These are phyloP conservation scores for Brettanomyces nanus DNA, from an alignment of 805 yeast genomes.

Conservation along the genomic window DNA sequence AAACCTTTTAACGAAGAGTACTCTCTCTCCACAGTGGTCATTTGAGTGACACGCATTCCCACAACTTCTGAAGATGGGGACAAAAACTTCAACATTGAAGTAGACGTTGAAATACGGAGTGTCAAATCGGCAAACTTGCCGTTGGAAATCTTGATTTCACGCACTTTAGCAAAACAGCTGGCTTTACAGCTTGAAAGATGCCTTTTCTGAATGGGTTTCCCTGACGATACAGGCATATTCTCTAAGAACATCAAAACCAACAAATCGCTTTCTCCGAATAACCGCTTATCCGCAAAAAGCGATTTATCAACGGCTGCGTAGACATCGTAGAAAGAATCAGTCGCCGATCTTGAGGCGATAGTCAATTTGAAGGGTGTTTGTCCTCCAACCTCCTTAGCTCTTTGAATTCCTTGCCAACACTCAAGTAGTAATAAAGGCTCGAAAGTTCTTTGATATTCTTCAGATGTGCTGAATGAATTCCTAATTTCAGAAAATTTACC, in stretches of 20 bases:
- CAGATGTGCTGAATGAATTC: slow-evolving; percentile 45
- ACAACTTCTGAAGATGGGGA: slow-evolving; percentile 57
- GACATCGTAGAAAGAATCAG: slow-evolving; percentile 83
- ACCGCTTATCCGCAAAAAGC: slow-evolving; percentile 39
- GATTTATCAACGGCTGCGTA: slow-evolving; percentile 60
- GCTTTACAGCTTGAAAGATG: slow-evolving; percentile 12
- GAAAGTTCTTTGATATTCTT: slow-evolving; percentile 61
- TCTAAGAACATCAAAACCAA: slow-evolving; percentile 53
- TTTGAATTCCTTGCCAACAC: slow-evolving; percentile 86
- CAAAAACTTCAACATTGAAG: slow-evolving; percentile 44
- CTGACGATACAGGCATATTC: slow-evolving; percentile 26
- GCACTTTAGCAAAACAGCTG: slow-evolving; percentile 77
- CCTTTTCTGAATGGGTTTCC: slow-evolving; percentile 11
- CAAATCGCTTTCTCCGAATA: slow-evolving; percentile 67
- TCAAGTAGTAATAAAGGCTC: slow-evolving; percentile 81
- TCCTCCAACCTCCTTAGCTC: slow-evolving; percentile 55
- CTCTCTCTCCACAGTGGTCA: slow-evolving; percentile 92
- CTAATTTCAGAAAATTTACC: slow-evolving; percentile 38
- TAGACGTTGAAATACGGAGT: slow-evolving; percentile 51
- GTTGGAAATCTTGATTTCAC: slow-evolving; percentile 58
- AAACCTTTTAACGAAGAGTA: slow-evolving; percentile 76
- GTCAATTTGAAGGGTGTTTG: slow-evolving; percentile 56
- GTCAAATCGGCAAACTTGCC: slow-evolving; percentile 70
- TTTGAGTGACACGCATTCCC: slow-evolving; percentile 71
- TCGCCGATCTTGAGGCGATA: slow-evolving; percentile 73